Evolutionary conservation across 495 filamentous ascomycete genomes (phyloP), one percentile per base, ranked within the genome.

Genomic region (Pseudevernia furfuracea): DNA sequence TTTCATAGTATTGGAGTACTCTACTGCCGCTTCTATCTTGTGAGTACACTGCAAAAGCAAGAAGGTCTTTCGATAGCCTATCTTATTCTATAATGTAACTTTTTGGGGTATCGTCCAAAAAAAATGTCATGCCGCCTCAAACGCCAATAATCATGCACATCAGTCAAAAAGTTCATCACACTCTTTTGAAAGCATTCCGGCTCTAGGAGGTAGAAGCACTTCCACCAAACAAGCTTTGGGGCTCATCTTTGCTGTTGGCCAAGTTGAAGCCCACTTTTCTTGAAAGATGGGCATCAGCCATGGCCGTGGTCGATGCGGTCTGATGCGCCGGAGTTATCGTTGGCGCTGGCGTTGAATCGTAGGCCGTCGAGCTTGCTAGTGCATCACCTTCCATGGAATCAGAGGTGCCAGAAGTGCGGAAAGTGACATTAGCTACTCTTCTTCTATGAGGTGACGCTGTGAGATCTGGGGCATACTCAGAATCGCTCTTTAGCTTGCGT

Each of bases 211-310:
- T 19, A 28, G 49, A 17, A 53, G 49, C 49, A 30, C 25, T 53
- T 15, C 61, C 61, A 17, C 61, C 52, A 32, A 57, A 63, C 21
- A 57, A 58, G 28, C 61, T 63, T 55, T 21, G 39, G 17, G 34
- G 28, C 49, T 32, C 25, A 28, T 44, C 52, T 5, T 44, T 17
- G 39, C 46, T 28, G 14, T 19, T 25, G 30, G 14, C 43, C 21
- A 61, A 36, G 28, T 49, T 9, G n/a, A 61, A 61, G 1, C 49
- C 60, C 9, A 62, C 60, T 34, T 52, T 39, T 43, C 52, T 63
- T 3, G 21, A 1, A 15, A 25, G 56, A 30, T 37, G 21, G 23
- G 14, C 21, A 21, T 38, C 38, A 21, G 12, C 21, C 36, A 17
- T 19, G 23, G 2, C 25, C 46, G 15, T 30, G n/a, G 12, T 23